These are phyloP conservation scores for Allium cepa DNA, from an alignment of 106 monocot genomes.

Conservation along the genomic window DNA sequence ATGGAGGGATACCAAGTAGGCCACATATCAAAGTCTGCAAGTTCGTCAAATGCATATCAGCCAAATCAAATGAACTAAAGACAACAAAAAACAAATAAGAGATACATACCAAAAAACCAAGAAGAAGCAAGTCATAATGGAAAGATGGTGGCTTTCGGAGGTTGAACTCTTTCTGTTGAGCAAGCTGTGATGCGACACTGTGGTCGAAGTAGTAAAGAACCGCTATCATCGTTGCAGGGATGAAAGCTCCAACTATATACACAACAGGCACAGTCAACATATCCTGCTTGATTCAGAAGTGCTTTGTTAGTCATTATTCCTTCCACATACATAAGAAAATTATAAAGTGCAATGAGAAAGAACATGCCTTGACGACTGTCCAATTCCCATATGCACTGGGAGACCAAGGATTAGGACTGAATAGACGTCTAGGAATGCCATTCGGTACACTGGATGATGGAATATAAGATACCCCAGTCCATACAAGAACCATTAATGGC, in stretches of 20 bases:
- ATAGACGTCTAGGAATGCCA: conserved; percentile 72
- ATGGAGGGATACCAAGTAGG: conserved; percentile 72
- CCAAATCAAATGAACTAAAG: background rate
- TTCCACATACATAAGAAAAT: background rate
- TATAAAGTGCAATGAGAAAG: background rate
- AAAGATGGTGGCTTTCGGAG: conserved; percentile 78
- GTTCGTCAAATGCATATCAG: background rate
- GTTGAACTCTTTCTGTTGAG: conserved; percentile 89
- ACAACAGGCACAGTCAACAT: conserved; percentile 65
- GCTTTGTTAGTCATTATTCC: background rate
- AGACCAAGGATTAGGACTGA: conserved; percentile 82
- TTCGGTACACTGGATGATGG: conserved; percentile 41
- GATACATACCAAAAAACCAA: conserved; percentile 19
- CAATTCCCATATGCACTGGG: conserved; percentile 67
- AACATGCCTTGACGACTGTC: conserved; percentile 63
- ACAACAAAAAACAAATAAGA: background rate
- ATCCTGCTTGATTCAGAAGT: conserved; percentile 35
- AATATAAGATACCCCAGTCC: conserved; percentile 76
- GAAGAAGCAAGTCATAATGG: conserved; percentile 72
- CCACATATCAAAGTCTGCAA: conserved; percentile 65
- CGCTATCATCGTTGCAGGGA: conserved; percentile 87
- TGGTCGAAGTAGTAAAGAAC: conserved; percentile 89
- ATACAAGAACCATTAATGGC: conserved; percentile 74
- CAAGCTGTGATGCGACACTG: conserved; percentile 82
- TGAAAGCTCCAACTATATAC: conserved; percentile 83